Conservation (phyloP, 139 green algal genomes). For the Zygnema cylindricum region DNA sequence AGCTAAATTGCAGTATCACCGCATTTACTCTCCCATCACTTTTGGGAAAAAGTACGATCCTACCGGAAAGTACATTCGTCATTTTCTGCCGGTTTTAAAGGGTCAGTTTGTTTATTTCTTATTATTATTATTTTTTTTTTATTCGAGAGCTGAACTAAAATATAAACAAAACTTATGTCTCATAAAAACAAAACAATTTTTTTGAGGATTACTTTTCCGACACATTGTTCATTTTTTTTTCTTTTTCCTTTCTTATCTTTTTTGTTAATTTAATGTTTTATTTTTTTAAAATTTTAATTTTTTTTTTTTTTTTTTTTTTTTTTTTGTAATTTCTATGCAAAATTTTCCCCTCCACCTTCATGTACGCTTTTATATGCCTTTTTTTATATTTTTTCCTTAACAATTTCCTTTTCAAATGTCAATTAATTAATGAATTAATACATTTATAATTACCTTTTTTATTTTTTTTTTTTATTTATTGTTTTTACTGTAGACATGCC, state of each 20-base stretch:
- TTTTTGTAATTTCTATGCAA: slow-evolving; percentile 28
- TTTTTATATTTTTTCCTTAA: not conserved
- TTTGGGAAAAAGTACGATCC: slow-evolving; percentile 95
- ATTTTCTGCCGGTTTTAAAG: slow-evolving; percentile 89
- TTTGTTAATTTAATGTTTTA: not conserved
- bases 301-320: slow-evolving; percentile 37
- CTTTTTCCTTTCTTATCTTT: not conserved
- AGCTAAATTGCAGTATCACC: slow-evolving; percentile 69
- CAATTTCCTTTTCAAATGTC: not conserved
- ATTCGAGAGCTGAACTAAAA: not conserved
- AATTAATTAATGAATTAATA: not conserved
- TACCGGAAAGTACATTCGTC: slow-evolving; percentile 82
- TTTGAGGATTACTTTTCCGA: too few species aligned
- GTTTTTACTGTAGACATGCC: slow-evolving; percentile 75
- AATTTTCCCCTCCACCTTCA: slow-evolving; percentile 16
- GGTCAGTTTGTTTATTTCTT: slow-evolving; percentile 25
- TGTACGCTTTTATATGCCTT: not conserved
- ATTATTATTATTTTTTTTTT: not conserved
- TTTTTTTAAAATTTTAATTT: slow-evolving; percentile 28
- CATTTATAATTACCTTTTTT: not conserved
- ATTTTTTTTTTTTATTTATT: not conserved
- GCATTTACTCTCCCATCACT: slow-evolving; percentile 75
- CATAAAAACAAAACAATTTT: too few species aligned
- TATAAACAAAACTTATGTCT: not conserved
- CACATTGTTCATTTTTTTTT: too few species aligned